Conservation (phyloP, 2,329 filamentous ascomycete species). For the Elsinoe arachidis region DNA sequence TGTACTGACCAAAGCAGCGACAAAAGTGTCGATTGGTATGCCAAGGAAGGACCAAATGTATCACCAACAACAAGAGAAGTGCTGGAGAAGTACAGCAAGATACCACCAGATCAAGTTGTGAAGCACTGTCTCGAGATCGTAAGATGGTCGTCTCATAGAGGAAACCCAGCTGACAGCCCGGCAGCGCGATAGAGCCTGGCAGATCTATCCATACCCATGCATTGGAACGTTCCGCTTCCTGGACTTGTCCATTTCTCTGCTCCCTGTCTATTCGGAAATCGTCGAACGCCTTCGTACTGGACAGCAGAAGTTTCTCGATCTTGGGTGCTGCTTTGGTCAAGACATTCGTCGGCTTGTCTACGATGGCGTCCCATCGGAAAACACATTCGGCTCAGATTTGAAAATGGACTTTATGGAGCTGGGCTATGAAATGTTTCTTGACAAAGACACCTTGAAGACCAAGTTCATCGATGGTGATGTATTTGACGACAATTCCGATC, state of each 20-base stretch:
- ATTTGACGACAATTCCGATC: slow-evolving; percentile 23
- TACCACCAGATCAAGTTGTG: slow-evolving; percentile 28
- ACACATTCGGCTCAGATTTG: slow-evolving; percentile 28
- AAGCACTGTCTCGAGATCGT: slow-evolving; percentile 31
- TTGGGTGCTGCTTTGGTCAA: slow-evolving; percentile 34
- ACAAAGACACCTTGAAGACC: slow-evolving; percentile 25
- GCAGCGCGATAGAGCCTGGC: slow-evolving; percentile 20
- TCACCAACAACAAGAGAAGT: slow-evolving; percentile 26
- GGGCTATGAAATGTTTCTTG: slow-evolving; percentile 32
- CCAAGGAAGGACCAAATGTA: slow-evolving; percentile 25
- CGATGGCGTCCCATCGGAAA: slow-evolving; percentile 29
- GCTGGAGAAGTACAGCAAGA: slow-evolving; percentile 33
- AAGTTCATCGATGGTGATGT: slow-evolving; percentile 29
- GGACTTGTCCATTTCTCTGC: slow-evolving; percentile 19
- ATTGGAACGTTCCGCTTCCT: slow-evolving; percentile 19
- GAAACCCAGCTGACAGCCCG: not conserved
- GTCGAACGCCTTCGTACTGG: slow-evolving; percentile 22
- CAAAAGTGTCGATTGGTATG: slow-evolving; percentile 22
- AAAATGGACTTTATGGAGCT: slow-evolving; percentile 28
- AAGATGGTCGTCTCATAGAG: slow-evolving; percentile 12
- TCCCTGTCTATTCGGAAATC: slow-evolving; percentile 22
- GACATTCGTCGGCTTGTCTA: slow-evolving; percentile 32
- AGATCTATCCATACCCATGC: slow-evolving; percentile 19
- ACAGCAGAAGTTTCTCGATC: slow-evolving; percentile 30
- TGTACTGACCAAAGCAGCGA: not conserved